A percentile compares a stretch with the other conserved stretches of the same genome.
Conservation (phyloP, 495 filamentous ascomycete genomes). For the Hypoxylon subgilvum region DNA sequence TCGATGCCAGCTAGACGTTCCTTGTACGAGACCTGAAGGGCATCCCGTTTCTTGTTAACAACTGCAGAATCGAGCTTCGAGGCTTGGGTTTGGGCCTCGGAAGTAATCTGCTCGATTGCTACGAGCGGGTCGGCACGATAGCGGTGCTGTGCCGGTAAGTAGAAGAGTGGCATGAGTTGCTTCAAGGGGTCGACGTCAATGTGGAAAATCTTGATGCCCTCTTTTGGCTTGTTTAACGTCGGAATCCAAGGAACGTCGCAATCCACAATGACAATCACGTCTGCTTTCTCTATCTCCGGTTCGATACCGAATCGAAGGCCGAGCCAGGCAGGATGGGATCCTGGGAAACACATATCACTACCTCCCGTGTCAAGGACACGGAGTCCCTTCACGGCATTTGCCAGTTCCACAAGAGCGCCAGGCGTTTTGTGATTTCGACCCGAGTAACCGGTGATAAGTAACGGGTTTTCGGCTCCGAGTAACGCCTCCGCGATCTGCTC, state of each 20-base stretch:
- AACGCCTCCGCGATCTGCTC: slow-evolving; percentile 73
- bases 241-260: slow-evolving; percentile 77
- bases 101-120: slow-evolving; percentile 73
- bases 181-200: slow-evolving; percentile 88
- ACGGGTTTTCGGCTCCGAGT: slow-evolving; percentile 72
- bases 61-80: slow-evolving; percentile 54
- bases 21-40: slow-evolving; percentile 64
- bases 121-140: slow-evolving; percentile 78
- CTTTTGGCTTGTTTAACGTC: slow-evolving; percentile 63
- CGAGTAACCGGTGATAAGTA: slow-evolving; percentile 83
- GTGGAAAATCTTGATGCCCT: slow-evolving; percentile 74
- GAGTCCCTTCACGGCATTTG: slow-evolving; percentile 77
- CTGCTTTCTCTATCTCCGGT: slow-evolving; percentile 73
- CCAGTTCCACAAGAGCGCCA: slow-evolving; percentile 74
- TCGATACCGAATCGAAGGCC: slow-evolving; percentile 80
- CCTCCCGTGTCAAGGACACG: slow-evolving; percentile 88
- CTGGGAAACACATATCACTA: slow-evolving; percentile 95
- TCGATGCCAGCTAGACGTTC: slow-evolving; percentile 65
- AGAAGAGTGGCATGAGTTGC: slow-evolving; percentile 84
- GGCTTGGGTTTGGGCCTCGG: slow-evolving; percentile 51
- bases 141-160: slow-evolving; percentile 72
- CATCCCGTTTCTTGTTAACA: slow-evolving; percentile 58
- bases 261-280: slow-evolving; percentile 84
- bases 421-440: slow-evolving; percentile 77
- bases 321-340: slow-evolving; percentile 71